phyloP scores from a whole-genome alignment of 805 yeast species.

The Tetrapisispora fleetii region DNA sequence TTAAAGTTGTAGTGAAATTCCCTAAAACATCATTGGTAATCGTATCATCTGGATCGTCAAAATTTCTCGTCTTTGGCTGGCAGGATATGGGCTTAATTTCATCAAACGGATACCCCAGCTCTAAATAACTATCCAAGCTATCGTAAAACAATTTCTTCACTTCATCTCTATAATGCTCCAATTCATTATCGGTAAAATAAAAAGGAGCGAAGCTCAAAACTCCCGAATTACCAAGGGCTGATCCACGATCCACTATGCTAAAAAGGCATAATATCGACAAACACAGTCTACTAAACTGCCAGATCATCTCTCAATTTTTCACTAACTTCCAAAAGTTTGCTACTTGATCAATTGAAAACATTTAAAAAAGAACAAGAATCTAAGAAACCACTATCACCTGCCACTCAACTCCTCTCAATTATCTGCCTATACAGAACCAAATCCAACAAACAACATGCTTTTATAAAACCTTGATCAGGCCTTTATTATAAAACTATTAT shows the following conservation, averaged over 20 bases:
- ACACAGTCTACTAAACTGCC: background rate
- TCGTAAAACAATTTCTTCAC: slow-evolving; percentile 55
- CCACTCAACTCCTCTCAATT: no score
- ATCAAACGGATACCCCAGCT: slow-evolving; percentile 69
- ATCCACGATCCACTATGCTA: background rate
- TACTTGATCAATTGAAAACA: no score
- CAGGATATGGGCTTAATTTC: slow-evolving; percentile 73
- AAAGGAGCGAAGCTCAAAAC: slow-evolving; percentile 3
- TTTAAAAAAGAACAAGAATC: no score
- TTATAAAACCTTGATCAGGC: no score
- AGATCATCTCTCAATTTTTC: background rate
- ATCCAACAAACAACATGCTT: no score
- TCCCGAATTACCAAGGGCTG: background rate
- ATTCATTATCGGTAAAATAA: slow-evolving; percentile 26
- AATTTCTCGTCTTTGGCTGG: slow-evolving; percentile 56
- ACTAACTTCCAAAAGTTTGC: background rate
- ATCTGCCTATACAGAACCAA: no score
- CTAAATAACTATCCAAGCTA: slow-evolving; percentile 64
- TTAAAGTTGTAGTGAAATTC: slow-evolving; percentile 64
- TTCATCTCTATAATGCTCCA: slow-evolving; percentile 31
- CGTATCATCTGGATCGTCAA: slow-evolving; percentile 40
- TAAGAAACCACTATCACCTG: no score
- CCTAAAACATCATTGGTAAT: slow-evolving; percentile 78
- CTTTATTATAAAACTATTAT: no score
- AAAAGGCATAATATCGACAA: no score